A percentile compares a stretch with the other conserved stretches of the same genome.
Evolutionary conservation across 345 rosid genomes (phyloP).

Genomic region (Hibiscus syriacus): DNA sequence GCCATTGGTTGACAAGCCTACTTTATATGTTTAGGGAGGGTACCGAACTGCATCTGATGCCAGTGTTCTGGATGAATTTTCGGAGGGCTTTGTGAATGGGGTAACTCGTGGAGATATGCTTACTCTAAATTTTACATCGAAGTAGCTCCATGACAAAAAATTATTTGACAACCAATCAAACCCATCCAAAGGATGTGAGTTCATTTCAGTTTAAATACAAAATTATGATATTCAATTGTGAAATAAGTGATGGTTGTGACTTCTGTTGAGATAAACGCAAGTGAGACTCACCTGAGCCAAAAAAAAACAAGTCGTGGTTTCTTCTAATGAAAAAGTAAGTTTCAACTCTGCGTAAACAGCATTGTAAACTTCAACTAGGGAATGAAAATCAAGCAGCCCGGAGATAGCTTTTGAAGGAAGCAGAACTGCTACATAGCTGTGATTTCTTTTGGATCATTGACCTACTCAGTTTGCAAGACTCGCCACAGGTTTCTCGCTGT

Average conservation of each 20-base stretch:
- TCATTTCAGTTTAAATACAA: background rate
- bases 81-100: slow-evolving; percentile 56
- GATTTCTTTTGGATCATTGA: slow-evolving; percentile 13
- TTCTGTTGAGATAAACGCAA: background rate
- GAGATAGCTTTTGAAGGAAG: background rate
- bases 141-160: background rate
- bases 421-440: slow-evolving; percentile 10
- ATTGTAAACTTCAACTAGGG: background rate
- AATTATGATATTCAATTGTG: background rate
- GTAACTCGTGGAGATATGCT: slow-evolving; percentile 49
- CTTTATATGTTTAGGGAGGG: slow-evolving; percentile 31
- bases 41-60: slow-evolving; percentile 17
- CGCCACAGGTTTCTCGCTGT: slow-evolving; percentile 13
- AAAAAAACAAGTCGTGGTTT: slow-evolving; percentile 7
- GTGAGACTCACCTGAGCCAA: background rate
- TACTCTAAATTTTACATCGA: slow-evolving; percentile 17
- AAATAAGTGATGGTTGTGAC: background rate
- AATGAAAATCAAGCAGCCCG: background rate
- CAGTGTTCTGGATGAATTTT: slow-evolving; percentile 21
- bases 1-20: background rate
- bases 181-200: slow-evolving; percentile 57
- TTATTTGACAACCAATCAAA: slow-evolving; percentile 11
- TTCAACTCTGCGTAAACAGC: too few relatives aligned
- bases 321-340: background rate
- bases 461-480: background rate